Percentiles rank a stretch among this genome's conserved stretches.
phyloP scores from a whole-genome alignment of 192 early-diverging fungal genomes.

The Backusella luteola region DNA sequence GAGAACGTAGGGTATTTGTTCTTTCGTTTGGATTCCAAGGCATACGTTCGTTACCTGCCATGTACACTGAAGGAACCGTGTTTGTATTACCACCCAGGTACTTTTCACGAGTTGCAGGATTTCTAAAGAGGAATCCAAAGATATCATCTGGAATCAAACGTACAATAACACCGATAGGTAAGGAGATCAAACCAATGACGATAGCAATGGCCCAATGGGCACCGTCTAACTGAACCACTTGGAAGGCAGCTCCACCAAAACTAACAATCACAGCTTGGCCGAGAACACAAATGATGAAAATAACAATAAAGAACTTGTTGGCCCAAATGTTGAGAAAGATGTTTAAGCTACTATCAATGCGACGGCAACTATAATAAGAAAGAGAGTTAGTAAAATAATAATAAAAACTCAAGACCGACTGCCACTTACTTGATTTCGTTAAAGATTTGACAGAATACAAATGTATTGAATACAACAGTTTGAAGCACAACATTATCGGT shows the following conservation, averaged over 20 bases:
- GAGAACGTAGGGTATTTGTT: too few relatives aligned
- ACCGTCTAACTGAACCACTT: constrained; percentile 61
- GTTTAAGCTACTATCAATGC: constrained; percentile 76
- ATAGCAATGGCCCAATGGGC: constrained; percentile 83
- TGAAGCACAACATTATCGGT: constrained; percentile 41
- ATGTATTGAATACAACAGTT: constrained; percentile 89
- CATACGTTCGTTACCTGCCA: constrained; percentile 35
- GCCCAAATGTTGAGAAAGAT: constrained; percentile 75
- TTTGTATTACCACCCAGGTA: constrained; percentile 17
- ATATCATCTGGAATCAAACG: constrained; percentile 76
- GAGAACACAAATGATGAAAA: constrained; percentile 71
- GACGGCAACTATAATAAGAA: constrained; percentile 57
- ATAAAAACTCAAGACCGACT: background rate
- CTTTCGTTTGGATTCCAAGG: constrained; percentile 36
- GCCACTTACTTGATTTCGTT: constrained; percentile 75
- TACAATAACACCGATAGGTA: constrained; percentile 83
- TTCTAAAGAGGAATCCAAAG: constrained; percentile 36
- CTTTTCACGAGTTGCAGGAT: constrained; percentile 23
- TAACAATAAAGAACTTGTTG: constrained; percentile 79
- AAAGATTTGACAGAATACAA: constrained; percentile 88
- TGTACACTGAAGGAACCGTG: constrained; percentile 22
- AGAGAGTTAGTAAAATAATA: background rate
- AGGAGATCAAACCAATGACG: constrained; percentile 68
- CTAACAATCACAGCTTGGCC: constrained; percentile 90
- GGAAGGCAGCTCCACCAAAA: constrained; percentile 87